Conservation (phyloP, 1,284 basidiomycete species). For the Thelephora terrestris region DNA sequence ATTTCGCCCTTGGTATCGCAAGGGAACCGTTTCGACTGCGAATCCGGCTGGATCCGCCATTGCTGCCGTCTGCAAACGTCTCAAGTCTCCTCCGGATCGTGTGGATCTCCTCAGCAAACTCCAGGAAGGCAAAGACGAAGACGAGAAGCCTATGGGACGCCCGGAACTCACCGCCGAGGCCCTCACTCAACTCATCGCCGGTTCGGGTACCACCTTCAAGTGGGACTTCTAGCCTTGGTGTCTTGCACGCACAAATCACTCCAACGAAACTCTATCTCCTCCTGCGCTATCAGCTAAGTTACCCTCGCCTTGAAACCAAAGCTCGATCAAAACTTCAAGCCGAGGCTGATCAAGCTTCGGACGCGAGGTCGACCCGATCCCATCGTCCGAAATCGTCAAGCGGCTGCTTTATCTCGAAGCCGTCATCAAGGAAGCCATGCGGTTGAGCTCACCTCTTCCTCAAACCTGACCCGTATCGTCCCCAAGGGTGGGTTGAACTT, state of each 20-base stretch:
- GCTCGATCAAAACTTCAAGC: slow-evolving; percentile 15
- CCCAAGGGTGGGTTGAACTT: too few species aligned
- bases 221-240: too few species aligned
- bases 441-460: slow-evolving; percentile 16
- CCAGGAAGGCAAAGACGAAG: slow-evolving; percentile 66
- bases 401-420: slow-evolving; percentile 18
- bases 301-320: too few species aligned
- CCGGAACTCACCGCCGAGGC: too few species aligned
- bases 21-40: too few species aligned
- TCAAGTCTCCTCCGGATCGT: slow-evolving; percentile 53
- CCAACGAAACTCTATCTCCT: too few species aligned
- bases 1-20: too few species aligned
- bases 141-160: slow-evolving; percentile 65
- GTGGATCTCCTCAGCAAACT: slow-evolving; percentile 81
- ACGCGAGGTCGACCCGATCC: slow-evolving; percentile 11
- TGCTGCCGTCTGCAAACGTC: slow-evolving; percentile 64
- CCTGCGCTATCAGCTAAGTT: too few species aligned
- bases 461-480: too few species aligned
- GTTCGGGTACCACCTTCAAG: too few species aligned
- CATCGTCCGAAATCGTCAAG: slow-evolving; percentile 13
- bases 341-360: slow-evolving; percentile 13
- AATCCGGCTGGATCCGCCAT: slow-evolving; percentile 75
- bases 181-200: too few species aligned
- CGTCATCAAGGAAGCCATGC: slow-evolving; percentile 17
- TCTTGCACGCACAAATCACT: too few species aligned